phyloP scores from a whole-genome alignment of 371 early-diverging fungal genomes.

The Lichtheimia ramosa region DNA sequence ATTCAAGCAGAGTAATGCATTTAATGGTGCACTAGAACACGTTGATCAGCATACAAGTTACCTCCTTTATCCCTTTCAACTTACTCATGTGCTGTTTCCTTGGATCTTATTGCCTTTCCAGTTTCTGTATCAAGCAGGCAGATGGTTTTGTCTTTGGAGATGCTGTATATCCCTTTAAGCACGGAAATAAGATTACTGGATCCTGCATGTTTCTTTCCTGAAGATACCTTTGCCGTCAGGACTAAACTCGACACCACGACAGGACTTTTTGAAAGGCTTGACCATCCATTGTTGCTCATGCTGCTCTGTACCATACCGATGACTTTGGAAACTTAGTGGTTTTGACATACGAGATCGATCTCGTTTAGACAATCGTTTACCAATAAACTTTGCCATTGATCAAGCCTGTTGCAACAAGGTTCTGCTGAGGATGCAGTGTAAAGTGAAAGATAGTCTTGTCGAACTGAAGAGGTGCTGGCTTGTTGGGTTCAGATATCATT shows the following conservation, averaged over 20 bases:
- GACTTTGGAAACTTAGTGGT: conserved; percentile 34
- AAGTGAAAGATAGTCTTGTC: conserved; percentile 62
- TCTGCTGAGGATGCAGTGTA: conserved; percentile 70
- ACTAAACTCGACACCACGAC: conserved; percentile 77
- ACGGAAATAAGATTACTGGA: conserved; percentile 31
- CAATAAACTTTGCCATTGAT: conserved; percentile 79
- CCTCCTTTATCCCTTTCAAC: background rate
- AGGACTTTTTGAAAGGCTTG: conserved; percentile 79
- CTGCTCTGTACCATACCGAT: conserved; percentile 49
- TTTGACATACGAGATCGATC: background rate
- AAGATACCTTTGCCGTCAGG: conserved; percentile 66
- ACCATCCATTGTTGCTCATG: conserved; percentile 59
- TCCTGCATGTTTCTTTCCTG: background rate
- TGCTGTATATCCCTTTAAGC: conserved; percentile 66
- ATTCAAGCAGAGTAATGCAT: conserved; percentile 65
- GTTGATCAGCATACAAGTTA: background rate
- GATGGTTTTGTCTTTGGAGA: conserved; percentile 81
- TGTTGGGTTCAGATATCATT: too few species aligned
- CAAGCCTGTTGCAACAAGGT: conserved; percentile 73
- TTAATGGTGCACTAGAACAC: conserved; percentile 64
- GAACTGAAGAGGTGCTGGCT: conserved; percentile 6
- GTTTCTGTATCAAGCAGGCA: conserved; percentile 71
- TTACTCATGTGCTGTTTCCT: conserved; percentile 77
- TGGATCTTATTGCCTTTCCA: conserved; percentile 56
- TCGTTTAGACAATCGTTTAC: conserved; percentile 44